Conservation (phyloP, 2,329 filamentous ascomycete species). For the Pyrenochaeta sp. region DNA sequence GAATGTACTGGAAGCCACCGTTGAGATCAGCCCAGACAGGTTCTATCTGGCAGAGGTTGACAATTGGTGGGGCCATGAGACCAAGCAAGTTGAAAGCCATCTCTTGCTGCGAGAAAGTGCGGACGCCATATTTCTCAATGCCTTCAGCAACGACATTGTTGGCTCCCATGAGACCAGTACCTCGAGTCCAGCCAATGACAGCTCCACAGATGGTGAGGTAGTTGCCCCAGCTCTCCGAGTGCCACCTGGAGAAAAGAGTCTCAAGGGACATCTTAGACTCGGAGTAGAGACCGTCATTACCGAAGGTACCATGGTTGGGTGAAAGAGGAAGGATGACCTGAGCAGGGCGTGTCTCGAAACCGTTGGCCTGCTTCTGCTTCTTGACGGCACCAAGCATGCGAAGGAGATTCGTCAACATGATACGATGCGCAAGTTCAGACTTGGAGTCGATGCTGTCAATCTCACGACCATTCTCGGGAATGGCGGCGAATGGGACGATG, state of each 20-base stretch:
- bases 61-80: conserved; percentile 91
- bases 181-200: conserved; percentile 98
- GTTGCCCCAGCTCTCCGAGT: conserved; percentile 95
- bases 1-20: conserved; percentile 96
- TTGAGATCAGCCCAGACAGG: conserved; percentile 98
- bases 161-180: conserved; percentile 95
- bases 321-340: conserved; percentile 96
- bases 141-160: conserved; percentile 98
- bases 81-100: conserved; percentile 99
- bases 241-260: conserved; percentile 98
- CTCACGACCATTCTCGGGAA: conserved; percentile 96
- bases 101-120: conserved; percentile 98
- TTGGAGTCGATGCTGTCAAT: conserved; percentile 97
- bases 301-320: conserved; percentile 98
- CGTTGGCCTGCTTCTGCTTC: conserved; percentile 83
- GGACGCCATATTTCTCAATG: conserved; percentile 94
- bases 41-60: conserved; percentile 93
- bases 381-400: conserved; percentile 92
- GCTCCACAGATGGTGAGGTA: conserved; percentile 98
- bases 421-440: conserved; percentile 96
- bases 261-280: conserved; percentile 97
- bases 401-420: conserved; percentile 97
- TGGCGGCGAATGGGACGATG: conserved; percentile 94
- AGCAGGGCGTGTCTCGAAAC: conserved; percentile 92
- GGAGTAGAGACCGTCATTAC: conserved; percentile 96